Percentiles rank a stretch among this genome's conserved stretches.
Conservation (phyloP, 768 basidiomycete genomes). For the Piloderma croceum region DNA sequence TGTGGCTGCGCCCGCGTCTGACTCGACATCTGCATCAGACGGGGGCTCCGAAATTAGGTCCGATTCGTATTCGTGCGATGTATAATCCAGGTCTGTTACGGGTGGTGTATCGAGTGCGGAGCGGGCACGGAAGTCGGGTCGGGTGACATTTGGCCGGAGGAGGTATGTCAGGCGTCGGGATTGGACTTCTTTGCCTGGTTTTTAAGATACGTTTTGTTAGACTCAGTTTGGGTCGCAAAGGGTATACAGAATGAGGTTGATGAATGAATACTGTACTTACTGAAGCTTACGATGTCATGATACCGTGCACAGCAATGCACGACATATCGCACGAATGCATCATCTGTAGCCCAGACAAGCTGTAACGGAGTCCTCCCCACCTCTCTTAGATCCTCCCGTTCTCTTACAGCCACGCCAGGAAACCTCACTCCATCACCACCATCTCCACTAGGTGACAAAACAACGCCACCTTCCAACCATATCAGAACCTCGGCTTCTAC, state of each 20-base stretch:
- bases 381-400: constrained; percentile 53
- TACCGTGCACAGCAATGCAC: constrained; percentile 81
- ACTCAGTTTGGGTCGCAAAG: constrained; percentile 27
- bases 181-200: constrained; percentile 36
- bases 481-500: constrained; percentile 56
- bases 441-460: constrained; percentile 40
- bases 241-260: not conserved
- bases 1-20: constrained; percentile 39
- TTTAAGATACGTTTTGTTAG: no score
- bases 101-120: constrained; percentile 64
- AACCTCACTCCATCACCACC: constrained; percentile 14
- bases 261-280: constrained; percentile 52
- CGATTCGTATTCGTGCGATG: constrained; percentile 33
- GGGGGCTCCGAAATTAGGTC: constrained; percentile 50
- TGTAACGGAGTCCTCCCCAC: constrained; percentile 59
- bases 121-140: constrained; percentile 44
- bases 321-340: constrained; percentile 73
- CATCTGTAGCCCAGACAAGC: constrained; percentile 67
- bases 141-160: constrained; percentile 68
- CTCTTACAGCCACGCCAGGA: constrained; percentile 45
- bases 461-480: constrained; percentile 62
- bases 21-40: constrained; percentile 45
- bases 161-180: constrained; percentile 70
- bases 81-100: constrained; percentile 56
- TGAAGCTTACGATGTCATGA: constrained; percentile 76